These are phyloP conservation scores for Chrysoporthe cubensis DNA, from an alignment of 2,329 filamentous ascomycete genomes.

Conservation along the genomic window DNA sequence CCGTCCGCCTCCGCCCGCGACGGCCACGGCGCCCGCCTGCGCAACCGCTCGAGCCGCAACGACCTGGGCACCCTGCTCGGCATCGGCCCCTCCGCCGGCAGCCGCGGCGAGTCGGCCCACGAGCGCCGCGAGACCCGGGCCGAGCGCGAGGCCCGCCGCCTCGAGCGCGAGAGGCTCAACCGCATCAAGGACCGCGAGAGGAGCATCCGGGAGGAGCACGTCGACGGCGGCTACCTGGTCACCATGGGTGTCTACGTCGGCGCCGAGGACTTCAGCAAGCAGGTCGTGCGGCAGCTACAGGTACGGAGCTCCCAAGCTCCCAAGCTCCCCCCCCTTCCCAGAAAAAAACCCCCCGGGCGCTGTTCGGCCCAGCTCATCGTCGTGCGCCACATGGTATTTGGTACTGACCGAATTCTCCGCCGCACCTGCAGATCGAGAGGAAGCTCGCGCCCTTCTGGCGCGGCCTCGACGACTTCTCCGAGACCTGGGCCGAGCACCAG, in stretches of 20 bases:
- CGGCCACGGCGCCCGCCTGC: constrained; percentile 31
- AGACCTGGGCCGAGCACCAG: constrained; percentile 92
- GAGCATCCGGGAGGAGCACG: constrained; percentile 88
- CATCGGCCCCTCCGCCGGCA: constrained; percentile 45
- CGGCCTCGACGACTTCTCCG: constrained; percentile 85
- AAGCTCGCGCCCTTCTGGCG: constrained; percentile 94
- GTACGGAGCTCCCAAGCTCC: constrained; percentile 49
- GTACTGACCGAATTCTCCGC: constrained; percentile 6
- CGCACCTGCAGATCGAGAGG: constrained; percentile 74
- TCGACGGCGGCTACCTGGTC: constrained; percentile 93
- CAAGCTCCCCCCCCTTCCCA: no score
- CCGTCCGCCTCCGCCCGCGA: constrained; percentile 31
- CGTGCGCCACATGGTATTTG: not conserved
- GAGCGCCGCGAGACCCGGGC: constrained; percentile 85
- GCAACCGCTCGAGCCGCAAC: constrained; percentile 44
- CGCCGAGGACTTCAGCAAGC: constrained; percentile 90
- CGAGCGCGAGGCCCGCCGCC: constrained; percentile 83
- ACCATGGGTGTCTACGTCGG: constrained; percentile 94
- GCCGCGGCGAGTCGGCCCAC: constrained; percentile 48
- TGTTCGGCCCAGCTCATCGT: not conserved
- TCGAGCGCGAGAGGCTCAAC: constrained; percentile 78
- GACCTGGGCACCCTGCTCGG: constrained; percentile 53
- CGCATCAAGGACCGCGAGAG: constrained; percentile 84
- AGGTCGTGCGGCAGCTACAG: constrained; percentile 85
- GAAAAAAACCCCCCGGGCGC: no score